Evolutionary conservation across 129 eudicot species (phyloP), one percentile per base, ranked within the genome.

Genomic region (Sambucus nigra): DNA sequence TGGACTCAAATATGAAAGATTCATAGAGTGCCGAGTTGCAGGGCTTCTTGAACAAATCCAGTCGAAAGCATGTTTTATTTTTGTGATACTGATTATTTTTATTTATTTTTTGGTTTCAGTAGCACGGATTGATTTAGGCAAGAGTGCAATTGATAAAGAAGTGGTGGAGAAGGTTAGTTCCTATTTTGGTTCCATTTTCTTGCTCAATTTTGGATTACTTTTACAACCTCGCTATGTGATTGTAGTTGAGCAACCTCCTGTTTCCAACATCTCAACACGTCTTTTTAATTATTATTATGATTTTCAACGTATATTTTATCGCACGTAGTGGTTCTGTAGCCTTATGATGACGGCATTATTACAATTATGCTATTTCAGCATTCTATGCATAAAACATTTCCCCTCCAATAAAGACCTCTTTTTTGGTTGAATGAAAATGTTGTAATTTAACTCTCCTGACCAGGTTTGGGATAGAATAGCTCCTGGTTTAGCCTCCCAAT

Each of bases 391-490:
- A n/a, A n/a, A n/a, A n/a, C n/a, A 35, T 35, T 35, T 35, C 4
- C 1, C 42, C 8, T 35, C 6, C 42, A 35, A 7, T 35, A 7
- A 31, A 35, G 42, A 35, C 12, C 42, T 35, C 8, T 2, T 35
- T 35, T 35, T 12, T 7, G 42, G 42, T 35, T 35, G 1, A 7
- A 35, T 35, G 13, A 1, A 14, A 5, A 6, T 13, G 3, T 14
- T 12, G 16, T 44, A 38, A 39, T 24, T 20, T 24, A 25, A 4
- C 42, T 35, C 42, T 35, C 12, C 1, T 35, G 12, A 7, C 45
- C 80, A 89, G 98, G 99, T 86, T 47, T 92, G 99, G 95, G 88
- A 82, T 40, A 69, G 87, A 51, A 80, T 86, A 35, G 95, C 99
- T 59, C 99, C 99, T 42, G 95, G 99, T 40, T 69, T 92, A 49